Evolutionary conservation across 495 filamentous ascomycete species (phyloP), one percentile per base, ranked within the genome.

Genomic region (Penicillium canariense): DNA sequence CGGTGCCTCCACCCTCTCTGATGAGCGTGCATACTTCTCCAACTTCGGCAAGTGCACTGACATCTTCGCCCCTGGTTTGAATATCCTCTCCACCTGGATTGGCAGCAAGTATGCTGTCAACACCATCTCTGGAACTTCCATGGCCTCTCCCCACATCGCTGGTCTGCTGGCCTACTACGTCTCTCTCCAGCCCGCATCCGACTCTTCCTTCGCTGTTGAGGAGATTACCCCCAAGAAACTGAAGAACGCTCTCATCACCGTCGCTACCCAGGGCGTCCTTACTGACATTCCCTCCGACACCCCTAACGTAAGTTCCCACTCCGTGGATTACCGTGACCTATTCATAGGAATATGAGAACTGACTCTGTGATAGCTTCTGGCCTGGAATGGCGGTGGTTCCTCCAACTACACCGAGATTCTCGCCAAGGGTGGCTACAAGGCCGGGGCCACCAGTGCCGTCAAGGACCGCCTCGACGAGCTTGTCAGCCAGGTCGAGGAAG

Each of bases 31-130:
- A 58, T 99, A 97, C 84, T 99, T 99, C 87, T 97, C 95, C 84
- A 99, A 99, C 87, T 97, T 86, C 75, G 95, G 95, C 71, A 93
- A 91, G 83, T 99, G 95, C 82, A 96, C 93, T 68, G 91, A 97
- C 72, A 97, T 99, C 80, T 99, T 99, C 69, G 95, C 91, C 51
- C 95, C 95, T 48, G 95, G 95, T 63, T 81, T 97, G 44, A 96
- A 91, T 85, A 97, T 99, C 60, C 81, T 87, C 52, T 97, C 95
- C 27, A 96, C 94, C 73, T 99, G 95, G 95, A 94, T 91, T 64
- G 95, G 95, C 66, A 90, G 88, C 85, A 86, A 93, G 68, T 85
- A 88, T 66, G 91, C 92, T 61, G 80, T 86, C 76, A 99, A 99
- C 83, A 96, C 89, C 71, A 99, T 99, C 77, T 99, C 95, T 25